Evolutionary conservation across 345 rosid species (phyloP), one percentile per base, ranked within the genome.

Genomic region (Gossypium longicalyx): DNA sequence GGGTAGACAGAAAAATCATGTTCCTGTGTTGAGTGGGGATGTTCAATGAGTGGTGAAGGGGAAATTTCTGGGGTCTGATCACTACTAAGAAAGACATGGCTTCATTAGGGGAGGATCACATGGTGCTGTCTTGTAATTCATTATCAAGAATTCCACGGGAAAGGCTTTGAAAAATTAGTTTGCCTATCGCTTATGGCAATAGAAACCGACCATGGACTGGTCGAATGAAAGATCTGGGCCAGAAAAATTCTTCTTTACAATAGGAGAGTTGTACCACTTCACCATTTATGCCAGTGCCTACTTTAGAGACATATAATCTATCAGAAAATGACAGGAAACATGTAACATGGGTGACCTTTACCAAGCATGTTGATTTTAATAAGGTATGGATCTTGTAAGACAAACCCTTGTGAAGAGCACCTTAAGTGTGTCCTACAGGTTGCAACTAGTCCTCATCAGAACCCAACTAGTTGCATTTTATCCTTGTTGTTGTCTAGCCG

Each of bases 341-440:
- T 63, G n/a, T 63, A 63, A 63, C 48, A 63, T 63, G 67, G 45
- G 67, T 16, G 44, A 16, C 23, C 38, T 16, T 34, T 6, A 64
- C 68, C 68, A 34, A 34, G 41, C 41, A 34, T 34, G 41, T 63
- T 9, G 44, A 17, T 54, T 54, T 54, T 54, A 22, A 19, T 56
- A 56, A 23, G 60, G 60, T 34, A 23, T 19, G 20, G 12, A 53
- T 53, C 22, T 54, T 56, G 60, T 2, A 19, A 19, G 71, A 51
- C 71, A 62, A 74, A 16, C 71, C 10, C 71, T 48, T 74, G 2
- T 61, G 66, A 73, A 73, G 76, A 44, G 43, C 48, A 27, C 41
- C 20, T 20, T 71, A 74, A 62, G 19, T 29, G n/a, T 48, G 68
- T 49, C 69, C 64, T 41, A 71, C 74, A 34, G 13, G 16, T 19